Percentiles rank a stretch among this genome's conserved stretches.
Evolutionary conservation across 139 green algal genomes (phyloP).

Genomic region (Spirogloea muscicola): DNA sequence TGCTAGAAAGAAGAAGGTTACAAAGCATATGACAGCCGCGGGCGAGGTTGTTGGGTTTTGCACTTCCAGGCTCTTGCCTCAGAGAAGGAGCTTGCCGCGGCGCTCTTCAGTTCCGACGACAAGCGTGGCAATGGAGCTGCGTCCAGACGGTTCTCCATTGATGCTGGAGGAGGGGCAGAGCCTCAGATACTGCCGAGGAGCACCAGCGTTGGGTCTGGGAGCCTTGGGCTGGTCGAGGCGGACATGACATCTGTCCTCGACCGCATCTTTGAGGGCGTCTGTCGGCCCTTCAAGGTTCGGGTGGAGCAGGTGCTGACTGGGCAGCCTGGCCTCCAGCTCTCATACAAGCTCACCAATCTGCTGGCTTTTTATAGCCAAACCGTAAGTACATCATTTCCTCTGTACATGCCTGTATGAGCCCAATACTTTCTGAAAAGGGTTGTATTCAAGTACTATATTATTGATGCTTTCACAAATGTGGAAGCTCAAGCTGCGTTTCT

Average conservation of each 20-base stretch:
- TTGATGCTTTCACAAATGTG: neutral
- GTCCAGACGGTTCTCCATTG: conserved; percentile 1
- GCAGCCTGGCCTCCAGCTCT: conserved; percentile 22
- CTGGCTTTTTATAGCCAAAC: conserved; percentile 47
- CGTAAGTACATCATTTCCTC: conserved; percentile 9
- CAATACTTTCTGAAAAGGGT: no score
- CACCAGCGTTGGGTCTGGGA: no score
- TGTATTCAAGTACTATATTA: no score
- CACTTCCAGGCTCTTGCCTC: conserved; percentile 10
- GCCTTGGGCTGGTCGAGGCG: conserved; percentile 10
- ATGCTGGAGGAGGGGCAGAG: no score
- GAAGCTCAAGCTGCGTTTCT: no score
- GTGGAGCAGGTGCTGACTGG: conserved; percentile 47
- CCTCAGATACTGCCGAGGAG: no score
- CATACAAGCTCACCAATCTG: conserved; percentile 47
- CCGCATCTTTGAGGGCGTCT: conserved; percentile 89
- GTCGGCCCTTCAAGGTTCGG: conserved; percentile 80
- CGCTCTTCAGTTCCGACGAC: conserved; percentile 79
- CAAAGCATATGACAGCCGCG: no score
- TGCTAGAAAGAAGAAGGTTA: no score
- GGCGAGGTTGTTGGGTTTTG: no score
- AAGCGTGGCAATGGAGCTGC: neutral
- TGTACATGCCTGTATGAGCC: neutral
- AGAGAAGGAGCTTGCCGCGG: conserved; percentile 83
- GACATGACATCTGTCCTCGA: conserved; percentile 67